phyloP scores from a whole-genome alignment of 371 early-diverging fungal genomes.

The Mucor saturninus region DNA sequence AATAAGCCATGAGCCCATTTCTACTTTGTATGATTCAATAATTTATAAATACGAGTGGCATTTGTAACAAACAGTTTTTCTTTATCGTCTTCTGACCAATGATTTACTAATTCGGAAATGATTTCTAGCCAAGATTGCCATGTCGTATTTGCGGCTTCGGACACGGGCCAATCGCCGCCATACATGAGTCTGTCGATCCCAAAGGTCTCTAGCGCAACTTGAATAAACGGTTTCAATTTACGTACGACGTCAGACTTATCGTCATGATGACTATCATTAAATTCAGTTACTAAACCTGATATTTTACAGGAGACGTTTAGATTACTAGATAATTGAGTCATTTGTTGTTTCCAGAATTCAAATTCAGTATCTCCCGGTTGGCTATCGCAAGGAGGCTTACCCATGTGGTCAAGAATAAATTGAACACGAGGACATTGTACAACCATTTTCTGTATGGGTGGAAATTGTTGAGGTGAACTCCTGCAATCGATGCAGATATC shows the following conservation, averaged over 20 bases:
- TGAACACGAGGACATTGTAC: conserved; percentile 43
- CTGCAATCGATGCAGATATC: conserved; percentile 47
- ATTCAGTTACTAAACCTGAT: conserved; percentile 48
- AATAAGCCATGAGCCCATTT: background rate
- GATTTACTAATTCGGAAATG: conserved; percentile 26
- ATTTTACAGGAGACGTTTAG: conserved; percentile 47
- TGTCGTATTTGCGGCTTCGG: conserved; percentile 17
- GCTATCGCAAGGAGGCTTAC: conserved; percentile 50
- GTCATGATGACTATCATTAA: conserved; percentile 1
- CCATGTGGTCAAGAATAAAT: conserved; percentile 56
- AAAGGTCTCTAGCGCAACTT: conserved; percentile 40
- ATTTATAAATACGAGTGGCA: conserved; percentile 30
- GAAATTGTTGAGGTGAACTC: conserved; percentile 44
- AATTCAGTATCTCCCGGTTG: conserved; percentile 33
- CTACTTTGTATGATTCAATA: conserved; percentile 7
- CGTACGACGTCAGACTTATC: conserved; percentile 11
- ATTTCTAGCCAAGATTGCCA: conserved; percentile 45
- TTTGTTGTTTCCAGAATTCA: conserved; percentile 37
- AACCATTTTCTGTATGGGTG: conserved; percentile 39
- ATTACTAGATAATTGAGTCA: conserved; percentile 25
- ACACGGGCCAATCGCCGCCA: conserved; percentile 54
- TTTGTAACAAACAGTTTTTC: conserved; percentile 43
- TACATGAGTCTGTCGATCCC: conserved; percentile 50
- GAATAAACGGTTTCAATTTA: conserved; percentile 42
- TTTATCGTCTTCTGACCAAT: conserved; percentile 42